Conservation (phyloP, 2,329 filamentous ascomycete species). For the Hymenotorrendiella dingleyae region DNA sequence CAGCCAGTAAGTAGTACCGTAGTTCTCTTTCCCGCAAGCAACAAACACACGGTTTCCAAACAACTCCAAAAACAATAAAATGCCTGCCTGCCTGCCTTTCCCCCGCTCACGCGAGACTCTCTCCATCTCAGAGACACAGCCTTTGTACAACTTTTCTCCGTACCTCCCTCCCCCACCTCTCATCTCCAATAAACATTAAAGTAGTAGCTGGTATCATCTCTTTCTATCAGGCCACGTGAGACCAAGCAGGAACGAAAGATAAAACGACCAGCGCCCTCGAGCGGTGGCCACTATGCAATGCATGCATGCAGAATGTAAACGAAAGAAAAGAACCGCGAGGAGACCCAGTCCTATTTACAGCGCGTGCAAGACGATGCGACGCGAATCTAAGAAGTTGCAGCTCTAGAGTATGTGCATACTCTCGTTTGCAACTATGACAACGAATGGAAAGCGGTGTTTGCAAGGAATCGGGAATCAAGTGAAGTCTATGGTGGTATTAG, state of each 20-base stretch:
- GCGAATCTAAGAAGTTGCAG: conserved; percentile 12
- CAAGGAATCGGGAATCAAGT: conserved; percentile 1
- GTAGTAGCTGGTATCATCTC: conserved; percentile 13
- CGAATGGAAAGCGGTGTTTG: conserved; percentile 11
- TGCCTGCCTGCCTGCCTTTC: no score
- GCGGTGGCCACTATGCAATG: conserved; percentile 9
- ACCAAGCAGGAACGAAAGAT: conserved; percentile 5
- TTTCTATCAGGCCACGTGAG: conserved; percentile 11
- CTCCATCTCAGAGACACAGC: no score
- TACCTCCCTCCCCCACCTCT: not conserved
- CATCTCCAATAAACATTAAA: conserved; percentile 14
- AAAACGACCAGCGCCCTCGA: conserved; percentile 16
- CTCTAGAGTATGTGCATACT: conserved; percentile 14
- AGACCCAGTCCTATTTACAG: conserved; percentile 19
- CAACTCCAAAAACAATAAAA: no score
- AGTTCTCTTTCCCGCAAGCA: no score
- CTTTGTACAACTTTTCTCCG: not conserved
- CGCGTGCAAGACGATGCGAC: conserved; percentile 6
- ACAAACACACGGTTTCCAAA: no score
- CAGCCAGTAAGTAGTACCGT: no score
- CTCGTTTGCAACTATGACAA: conserved; percentile 11
- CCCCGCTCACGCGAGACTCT: not conserved
- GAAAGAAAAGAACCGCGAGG: conserved; percentile 1
- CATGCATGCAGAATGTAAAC: conserved; percentile 14
- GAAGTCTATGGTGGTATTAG: conserved; percentile 21